Base-by-base conservation (phyloP, 331 rosid species). In the Malus hybrid region DNA sequence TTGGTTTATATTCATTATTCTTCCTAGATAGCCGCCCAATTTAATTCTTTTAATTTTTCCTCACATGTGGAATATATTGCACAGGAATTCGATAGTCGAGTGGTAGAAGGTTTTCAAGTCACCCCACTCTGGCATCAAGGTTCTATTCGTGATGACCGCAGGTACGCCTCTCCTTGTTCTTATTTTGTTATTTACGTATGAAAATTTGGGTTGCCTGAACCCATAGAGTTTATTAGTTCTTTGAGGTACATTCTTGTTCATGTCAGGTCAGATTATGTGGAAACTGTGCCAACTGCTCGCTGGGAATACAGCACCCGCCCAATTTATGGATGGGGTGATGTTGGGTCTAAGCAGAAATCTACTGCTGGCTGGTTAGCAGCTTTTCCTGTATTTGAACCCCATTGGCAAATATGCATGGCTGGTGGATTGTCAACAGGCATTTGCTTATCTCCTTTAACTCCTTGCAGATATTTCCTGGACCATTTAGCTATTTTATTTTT, bases 361-460 rank as follows among this genome's bases (percentile, higher is more conserved):
- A 86, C 99, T 8, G 96, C 99, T 64, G 99, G 99, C 79, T 94
- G 97, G 99, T 93, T 90, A 74, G 99, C 97, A 52, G 99, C 96
- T 74, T 92, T 94, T 89, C 99, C 99, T 33, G 93, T 94, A 80
- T 94, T 92, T 80, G 99, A 94, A 79, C 99, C 97, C 61, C 99
- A 94, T 85, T 94, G 99, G 99, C 97, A 94, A 86, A 79, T 92
- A 83, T 94, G 99, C 88, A 85, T 94, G 99, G 95, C 87, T 1
- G 91, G 87, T 72, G 99, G 99, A 82, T 74, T 92, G 73, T 94
- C 99, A 55, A 88, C 97, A 84, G 99, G 97, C 78, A 87, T 73
- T 85, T 82, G 70, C 81, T 80, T 64, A 67, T 70, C 74, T 69
- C 70, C 70, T 76, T 36, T 39, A 34, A 70, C 52, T 33, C 59